Conservation (phyloP, 1,284 basidiomycete species). For the Ustilago loliicola region DNA sequence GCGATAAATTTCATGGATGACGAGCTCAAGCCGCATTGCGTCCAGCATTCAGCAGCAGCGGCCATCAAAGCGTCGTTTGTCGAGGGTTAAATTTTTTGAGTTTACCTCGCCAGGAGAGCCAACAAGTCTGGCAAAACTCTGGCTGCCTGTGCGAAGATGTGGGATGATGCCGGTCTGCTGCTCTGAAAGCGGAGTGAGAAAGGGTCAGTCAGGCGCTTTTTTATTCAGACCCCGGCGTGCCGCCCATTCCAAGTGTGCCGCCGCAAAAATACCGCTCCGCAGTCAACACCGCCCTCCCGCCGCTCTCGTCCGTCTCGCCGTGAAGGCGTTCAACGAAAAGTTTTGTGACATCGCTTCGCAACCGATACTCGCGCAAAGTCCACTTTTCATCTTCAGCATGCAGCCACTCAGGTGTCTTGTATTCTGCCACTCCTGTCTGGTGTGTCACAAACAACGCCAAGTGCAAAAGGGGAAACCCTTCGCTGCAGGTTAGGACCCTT, state of each 20-base stretch:
- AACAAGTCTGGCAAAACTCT: not conserved
- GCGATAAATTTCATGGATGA: not conserved
- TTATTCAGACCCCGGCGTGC: slow-evolving; percentile 2
- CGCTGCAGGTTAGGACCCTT: slow-evolving; percentile 4
- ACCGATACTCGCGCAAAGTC: not conserved
- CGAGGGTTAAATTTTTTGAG: not conserved
- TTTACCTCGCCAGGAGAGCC: not conserved
- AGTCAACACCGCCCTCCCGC: not conserved
- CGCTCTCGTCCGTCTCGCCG: not conserved
- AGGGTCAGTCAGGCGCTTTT: not conserved
- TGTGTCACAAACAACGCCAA: not conserved
- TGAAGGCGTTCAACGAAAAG: not conserved
- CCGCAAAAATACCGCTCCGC: slow-evolving; percentile 2
- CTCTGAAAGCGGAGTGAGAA: slow-evolving; percentile 1
- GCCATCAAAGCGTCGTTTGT: too few relatives aligned
- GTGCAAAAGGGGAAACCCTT: slow-evolving; percentile 3
- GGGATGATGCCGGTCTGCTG: not conserved
- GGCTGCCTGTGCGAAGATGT: not conserved
- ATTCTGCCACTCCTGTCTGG: too few relatives aligned
- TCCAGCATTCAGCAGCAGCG: not conserved
- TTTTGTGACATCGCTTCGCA: slow-evolving; percentile 5
- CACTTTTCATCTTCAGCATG: not conserved
- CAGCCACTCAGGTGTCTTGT: not conserved
- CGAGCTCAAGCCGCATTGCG: not conserved
- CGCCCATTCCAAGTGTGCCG: slow-evolving; percentile 1